These are phyloP conservation scores for Alternaria dauci DNA, from an alignment of 2,329 filamentous ascomycete species.

Conservation along the genomic window DNA sequence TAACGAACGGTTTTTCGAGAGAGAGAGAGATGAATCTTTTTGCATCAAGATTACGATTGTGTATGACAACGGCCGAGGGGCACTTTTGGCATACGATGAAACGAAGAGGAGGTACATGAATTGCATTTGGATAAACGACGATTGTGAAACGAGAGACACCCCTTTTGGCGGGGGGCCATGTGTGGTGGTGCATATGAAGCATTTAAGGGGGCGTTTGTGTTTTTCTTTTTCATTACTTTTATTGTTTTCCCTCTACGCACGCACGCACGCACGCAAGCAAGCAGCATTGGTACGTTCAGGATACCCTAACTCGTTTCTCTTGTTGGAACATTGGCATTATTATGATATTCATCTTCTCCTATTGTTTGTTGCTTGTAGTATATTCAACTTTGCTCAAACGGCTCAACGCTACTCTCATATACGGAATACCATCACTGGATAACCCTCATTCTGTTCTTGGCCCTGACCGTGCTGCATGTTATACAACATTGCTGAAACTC, in stretches of 20 bases:
- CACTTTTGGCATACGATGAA: background rate
- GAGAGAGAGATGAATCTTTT: no score
- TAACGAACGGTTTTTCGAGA: no score
- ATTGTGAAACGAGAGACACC: background rate
- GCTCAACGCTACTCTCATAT: background rate
- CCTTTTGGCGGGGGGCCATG: background rate
- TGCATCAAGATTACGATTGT: no score
- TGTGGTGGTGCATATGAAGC: background rate
- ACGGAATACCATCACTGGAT: background rate
- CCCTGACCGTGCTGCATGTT: background rate
- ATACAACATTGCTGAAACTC: background rate
- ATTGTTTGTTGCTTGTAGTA: background rate
- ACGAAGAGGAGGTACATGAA: background rate
- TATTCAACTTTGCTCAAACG: background rate
- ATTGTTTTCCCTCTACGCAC: background rate
- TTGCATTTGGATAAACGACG: background rate
- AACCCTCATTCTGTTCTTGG: background rate
- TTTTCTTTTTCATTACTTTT: background rate
- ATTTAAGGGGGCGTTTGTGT: background rate
- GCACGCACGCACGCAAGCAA: background rate
- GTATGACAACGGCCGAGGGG: no score
- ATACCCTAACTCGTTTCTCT: conserved; percentile 4
- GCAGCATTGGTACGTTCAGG: conserved; percentile 8
- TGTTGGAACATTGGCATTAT: background rate
- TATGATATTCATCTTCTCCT: background rate